Percentiles rank a stretch among this genome's conserved stretches.
Conservation (phyloP, 371 early-diverging fungal species). For the Circinella umbellata region DNA sequence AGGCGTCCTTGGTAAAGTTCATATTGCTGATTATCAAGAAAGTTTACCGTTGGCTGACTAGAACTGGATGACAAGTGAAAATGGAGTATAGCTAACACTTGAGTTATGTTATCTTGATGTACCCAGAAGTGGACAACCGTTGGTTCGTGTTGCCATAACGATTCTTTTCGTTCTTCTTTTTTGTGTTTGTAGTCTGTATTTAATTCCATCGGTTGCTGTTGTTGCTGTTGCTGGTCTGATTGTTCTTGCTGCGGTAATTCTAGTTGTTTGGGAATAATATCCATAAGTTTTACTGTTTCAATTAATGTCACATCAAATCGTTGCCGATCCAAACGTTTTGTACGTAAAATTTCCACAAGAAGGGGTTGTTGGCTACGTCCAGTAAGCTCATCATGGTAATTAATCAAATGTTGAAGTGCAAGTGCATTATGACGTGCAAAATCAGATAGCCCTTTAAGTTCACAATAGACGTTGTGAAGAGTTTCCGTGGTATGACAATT, state of each 20-base stretch:
- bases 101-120: conserved; percentile 95
- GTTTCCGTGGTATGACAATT: conserved; percentile 14
- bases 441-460: conserved; percentile 82
- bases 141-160: conserved; percentile 45
- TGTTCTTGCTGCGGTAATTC: not conserved
- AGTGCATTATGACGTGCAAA: conserved; percentile 89
- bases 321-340: conserved; percentile 20
- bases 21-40: conserved; percentile 93
- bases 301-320: conserved; percentile 29
- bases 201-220: too few relatives aligned
- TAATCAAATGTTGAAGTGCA: conserved; percentile 87
- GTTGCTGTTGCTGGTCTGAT: conserved; percentile 55
- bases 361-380: conserved; percentile 71
- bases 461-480: conserved; percentile 46
- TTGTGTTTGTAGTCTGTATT: too few relatives aligned
- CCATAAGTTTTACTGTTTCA: not conserved
- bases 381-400: conserved; percentile 82
- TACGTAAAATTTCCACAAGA: conserved; percentile 11
- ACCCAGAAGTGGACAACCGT: conserved; percentile 97
- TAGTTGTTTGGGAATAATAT: not conserved
- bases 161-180: too few relatives aligned
- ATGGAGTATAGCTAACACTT: conserved; percentile 89
- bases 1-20: conserved; percentile 92
- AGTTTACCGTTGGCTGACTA: conserved; percentile 72
- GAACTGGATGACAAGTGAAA: conserved; percentile 78